Evolutionary conservation across 2,329 filamentous ascomycete genomes (phyloP), one percentile per base, ranked within the genome.

Genomic region (Xylariaceae sp.): DNA sequence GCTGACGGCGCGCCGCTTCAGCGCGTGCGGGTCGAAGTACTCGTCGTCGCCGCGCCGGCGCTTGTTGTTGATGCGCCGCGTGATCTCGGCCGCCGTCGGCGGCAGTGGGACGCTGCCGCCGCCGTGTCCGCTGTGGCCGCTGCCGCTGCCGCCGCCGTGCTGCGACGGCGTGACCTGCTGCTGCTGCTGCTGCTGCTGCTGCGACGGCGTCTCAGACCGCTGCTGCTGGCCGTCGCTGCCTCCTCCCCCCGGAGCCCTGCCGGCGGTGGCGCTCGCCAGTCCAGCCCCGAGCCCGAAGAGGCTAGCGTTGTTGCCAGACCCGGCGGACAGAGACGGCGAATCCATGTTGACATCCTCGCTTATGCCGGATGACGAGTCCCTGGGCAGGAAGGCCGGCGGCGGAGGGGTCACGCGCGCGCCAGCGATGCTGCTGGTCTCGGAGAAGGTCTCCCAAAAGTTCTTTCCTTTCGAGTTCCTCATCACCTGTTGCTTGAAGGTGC

Each of bases 1-100:
- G 38, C 84, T 92, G 3, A 96, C 90, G 16, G 90, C 90, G 27
- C 90, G 77, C 12, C 90, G 76, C 61, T 96, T 96, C 65, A 95
- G 89, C 40, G 81, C 84, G 24, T 80, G 73, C 2, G 85, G 81
- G 54, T 96, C 89, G 37, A 94, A 82, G n/a, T n/a, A n/a, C n/a
- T n/a, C n/a, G 50, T 95, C 89, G 51, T 94, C 88, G 42, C 95
- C 90, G 36, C 88, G 74, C 15, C 87, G 76, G n/a, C 90, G 79
- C 57, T 90, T 92, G 57, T 74, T 77, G 56, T 84, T 80, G 33
- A 87, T 80, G 40, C 87, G 83, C 7, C 85, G 73, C 4, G 83
- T 83, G 32, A 90, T 76, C 49, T 92, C 84, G 9, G 82, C 77
- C 1, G 81, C 75, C 0, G 73, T 81, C 0, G 81, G 79, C 3